Evolutionary conservation across 352 stramenopile species (phyloP).

Genomic region (Thraustotheca clavata): DNA sequence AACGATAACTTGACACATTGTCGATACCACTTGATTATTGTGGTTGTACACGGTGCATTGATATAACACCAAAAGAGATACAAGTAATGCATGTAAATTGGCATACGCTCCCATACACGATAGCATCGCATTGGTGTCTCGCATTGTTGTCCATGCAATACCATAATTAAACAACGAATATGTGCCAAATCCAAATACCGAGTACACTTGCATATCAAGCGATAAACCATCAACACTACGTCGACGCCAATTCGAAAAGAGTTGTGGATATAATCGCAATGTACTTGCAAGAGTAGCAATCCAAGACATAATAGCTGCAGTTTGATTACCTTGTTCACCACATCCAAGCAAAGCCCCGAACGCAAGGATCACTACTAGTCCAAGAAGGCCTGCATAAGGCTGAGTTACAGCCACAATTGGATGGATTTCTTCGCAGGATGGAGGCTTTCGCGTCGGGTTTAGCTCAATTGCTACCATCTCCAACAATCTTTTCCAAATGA

Average conservation of each 20-base stretch:
- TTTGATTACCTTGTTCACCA: slow-evolving; percentile 61
- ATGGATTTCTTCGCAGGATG: neutral
- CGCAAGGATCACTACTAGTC: slow-evolving; percentile 44
- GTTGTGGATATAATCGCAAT: slow-evolving; percentile 88
- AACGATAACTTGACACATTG: slow-evolving; percentile 15
- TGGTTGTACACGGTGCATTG: slow-evolving; percentile 89
- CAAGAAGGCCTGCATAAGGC: slow-evolving; percentile 22
- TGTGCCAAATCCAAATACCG: slow-evolving; percentile 91
- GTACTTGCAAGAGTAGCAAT: slow-evolving; percentile 88
- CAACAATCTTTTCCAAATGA: no score
- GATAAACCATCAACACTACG: slow-evolving; percentile 86
- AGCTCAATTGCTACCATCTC: neutral
- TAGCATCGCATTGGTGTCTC: slow-evolving; percentile 85
- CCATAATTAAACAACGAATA: slow-evolving; percentile 93
- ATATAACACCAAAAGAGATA: slow-evolving; percentile 81
- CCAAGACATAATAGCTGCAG: slow-evolving; percentile 84
- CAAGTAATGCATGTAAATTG: slow-evolving; percentile 85
- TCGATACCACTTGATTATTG: slow-evolving; percentile 46
- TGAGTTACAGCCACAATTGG: neutral
- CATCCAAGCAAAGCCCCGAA: slow-evolving; percentile 48
- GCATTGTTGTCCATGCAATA: slow-evolving; percentile 83
- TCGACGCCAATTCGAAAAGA: slow-evolving; percentile 87
- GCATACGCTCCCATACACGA: slow-evolving; percentile 51
- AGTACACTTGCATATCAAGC: slow-evolving; percentile 90
- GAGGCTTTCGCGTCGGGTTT: no score